Percentiles rank a stretch among this genome's conserved stretches.
These are phyloP conservation scores for Phytophthora idaei DNA, from an alignment of 352 stramenopile species.

Conservation along the genomic window DNA sequence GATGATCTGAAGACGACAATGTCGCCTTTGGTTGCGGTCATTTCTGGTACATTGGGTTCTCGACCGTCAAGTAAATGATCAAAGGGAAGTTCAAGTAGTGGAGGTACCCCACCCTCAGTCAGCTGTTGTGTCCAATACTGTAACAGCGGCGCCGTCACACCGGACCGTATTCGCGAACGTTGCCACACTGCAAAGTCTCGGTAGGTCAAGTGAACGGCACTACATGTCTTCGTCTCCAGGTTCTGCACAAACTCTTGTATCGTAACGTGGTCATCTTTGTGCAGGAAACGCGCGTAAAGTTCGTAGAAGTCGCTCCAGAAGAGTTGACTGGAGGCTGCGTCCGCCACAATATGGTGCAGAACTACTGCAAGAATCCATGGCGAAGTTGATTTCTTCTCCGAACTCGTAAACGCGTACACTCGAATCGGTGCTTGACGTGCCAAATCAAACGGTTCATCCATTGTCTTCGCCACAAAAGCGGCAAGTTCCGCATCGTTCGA, in stretches of 20 bases:
- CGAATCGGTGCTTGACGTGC: constrained; percentile 41
- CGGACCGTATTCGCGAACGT: constrained; percentile 39
- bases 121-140: constrained; percentile 59
- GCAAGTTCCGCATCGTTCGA: constrained; percentile 13
- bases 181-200: constrained; percentile 60
- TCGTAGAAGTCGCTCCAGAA: constrained; percentile 51
- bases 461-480: constrained; percentile 30
- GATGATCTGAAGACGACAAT: constrained; percentile 46
- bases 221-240: constrained; percentile 15
- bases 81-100: constrained; percentile 51
- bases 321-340: constrained; percentile 48
- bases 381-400: not conserved
- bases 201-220: constrained; percentile 34
- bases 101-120: constrained; percentile 15
- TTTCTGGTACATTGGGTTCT: not conserved
- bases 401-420: constrained; percentile 33
- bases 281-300: constrained; percentile 29
- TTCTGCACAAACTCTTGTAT: not conserved
- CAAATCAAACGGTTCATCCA: constrained; percentile 46
- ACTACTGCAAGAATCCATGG: constrained; percentile 46
- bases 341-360: constrained; percentile 66
- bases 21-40: constrained; percentile 16
- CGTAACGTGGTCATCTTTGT: not conserved
- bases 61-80: constrained; percentile 20
- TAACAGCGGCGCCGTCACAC: constrained; percentile 38